Evolutionary conservation across 2,329 filamentous ascomycete species (phyloP), one percentile per base, ranked within the genome.

Genomic region (Teratosphaeria gauchensis): DNA sequence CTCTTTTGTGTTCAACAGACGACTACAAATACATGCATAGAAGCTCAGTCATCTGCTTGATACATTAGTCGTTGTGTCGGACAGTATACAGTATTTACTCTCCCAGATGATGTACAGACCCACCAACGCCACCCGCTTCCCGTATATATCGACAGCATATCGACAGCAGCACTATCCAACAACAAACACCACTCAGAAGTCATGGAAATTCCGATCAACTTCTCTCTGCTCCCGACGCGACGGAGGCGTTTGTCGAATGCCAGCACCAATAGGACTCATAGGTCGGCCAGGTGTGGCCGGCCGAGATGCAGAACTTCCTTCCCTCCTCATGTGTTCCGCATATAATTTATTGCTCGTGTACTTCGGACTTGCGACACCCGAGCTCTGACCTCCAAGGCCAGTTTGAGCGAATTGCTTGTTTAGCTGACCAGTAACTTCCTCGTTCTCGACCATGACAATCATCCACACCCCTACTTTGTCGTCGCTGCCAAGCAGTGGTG

Each of bases 391-490:
- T 21, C 42, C 42, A 21, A 48, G n/a, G 6, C 42, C 2, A 48
- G 42, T 21, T 8, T 21, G 19, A 8, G 42, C 42, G n/a, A 48
- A 19, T 5, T 8, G 42, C n/a, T 48, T 53, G 42, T 61, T 62
- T 51, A 61, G 32, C 30, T 16, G n/a, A 12, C 59, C 62, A 3
- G 59, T 64, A 2, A 61, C 61, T 32, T 64, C 59, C 53, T 76
- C 74, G 14, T 73, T 70, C 57, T 77, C 76, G 0, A 77, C 73
- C 66, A 78, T 70, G 3, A 78, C 74, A 2, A 77, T 66, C 75
- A 78, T 78, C 76, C 76, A 78, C 1, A 78, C 76, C 5, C 76
- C 76, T 14, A 77, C 72, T 51, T 67, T 68, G 32, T 75, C 74
- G 58, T 78, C 75, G 21, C 65, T 68, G 5, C 75, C 76, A 11